Evolutionary conservation across 2,329 filamentous ascomycete genomes (phyloP).

Genomic region (Neofusicoccum parvum): DNA sequence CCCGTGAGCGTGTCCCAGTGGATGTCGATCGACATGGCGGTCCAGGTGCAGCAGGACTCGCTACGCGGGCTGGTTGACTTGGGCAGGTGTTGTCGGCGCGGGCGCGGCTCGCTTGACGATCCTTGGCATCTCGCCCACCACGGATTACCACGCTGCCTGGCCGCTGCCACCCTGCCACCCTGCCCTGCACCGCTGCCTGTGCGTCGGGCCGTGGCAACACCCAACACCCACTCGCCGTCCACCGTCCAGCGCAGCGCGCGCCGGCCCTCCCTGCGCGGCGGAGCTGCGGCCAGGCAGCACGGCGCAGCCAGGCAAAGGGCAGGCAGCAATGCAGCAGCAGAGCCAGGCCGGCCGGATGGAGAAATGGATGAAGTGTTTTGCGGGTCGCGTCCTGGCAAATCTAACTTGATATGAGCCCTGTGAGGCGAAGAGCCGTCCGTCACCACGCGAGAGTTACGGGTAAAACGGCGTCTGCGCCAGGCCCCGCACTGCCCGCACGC

Average conservation of each 20-base stretch:
- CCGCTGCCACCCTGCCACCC: background rate
- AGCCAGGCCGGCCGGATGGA: background rate
- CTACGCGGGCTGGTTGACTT: background rate
- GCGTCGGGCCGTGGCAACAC: background rate
- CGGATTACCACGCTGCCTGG: too few species aligned
- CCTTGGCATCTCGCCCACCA: background rate
- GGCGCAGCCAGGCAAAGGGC: background rate
- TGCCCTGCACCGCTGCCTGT: background rate
- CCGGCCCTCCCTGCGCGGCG: background rate
- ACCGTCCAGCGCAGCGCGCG: too few species aligned
- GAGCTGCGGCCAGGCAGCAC: background rate
- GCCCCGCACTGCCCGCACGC: conserved; percentile 9
- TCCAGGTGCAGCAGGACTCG: background rate
- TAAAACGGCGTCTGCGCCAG: conserved; percentile 13
- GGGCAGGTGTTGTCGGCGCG: background rate
- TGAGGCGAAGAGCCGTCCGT: background rate
- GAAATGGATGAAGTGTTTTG: conserved; percentile 1
- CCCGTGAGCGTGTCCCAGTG: conserved; percentile 93
- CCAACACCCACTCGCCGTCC: too few species aligned
- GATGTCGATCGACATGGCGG: conserved; percentile 89
- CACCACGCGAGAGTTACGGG: background rate
- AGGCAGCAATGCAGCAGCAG: conserved; percentile 2
- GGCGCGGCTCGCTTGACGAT: conserved; percentile 14
- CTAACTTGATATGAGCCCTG: conserved; percentile 16
- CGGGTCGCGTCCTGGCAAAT: conserved; percentile 17